These are phyloP conservation scores for Azolla pinnata DNA, from an alignment of 75 land plant genomes.

Conservation along the genomic window DNA sequence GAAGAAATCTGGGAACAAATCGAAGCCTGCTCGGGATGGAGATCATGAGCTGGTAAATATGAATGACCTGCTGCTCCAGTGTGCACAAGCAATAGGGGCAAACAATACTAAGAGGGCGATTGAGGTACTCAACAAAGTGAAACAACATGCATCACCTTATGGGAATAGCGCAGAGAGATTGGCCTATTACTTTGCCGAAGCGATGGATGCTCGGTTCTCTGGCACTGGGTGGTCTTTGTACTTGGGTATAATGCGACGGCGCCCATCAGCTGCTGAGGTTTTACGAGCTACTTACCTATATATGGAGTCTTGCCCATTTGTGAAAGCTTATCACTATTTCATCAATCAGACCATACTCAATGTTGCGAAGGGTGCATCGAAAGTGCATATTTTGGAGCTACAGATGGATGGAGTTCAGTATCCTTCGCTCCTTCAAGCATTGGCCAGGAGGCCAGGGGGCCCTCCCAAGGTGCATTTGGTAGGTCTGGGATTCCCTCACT, in stretches of 20 bases:
- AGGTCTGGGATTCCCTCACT: slow-evolving; percentile 63
- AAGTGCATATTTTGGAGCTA: slow-evolving; percentile 46
- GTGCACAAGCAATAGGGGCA: slow-evolving; percentile 5
- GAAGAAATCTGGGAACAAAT: not conserved
- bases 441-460: slow-evolving; percentile 46
- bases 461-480: slow-evolving; percentile 70
- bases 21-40: not conserved
- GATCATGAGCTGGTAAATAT: slow-evolving; percentile 2
- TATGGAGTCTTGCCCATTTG: slow-evolving; percentile 40
- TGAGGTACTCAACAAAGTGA: slow-evolving; percentile 4
- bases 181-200: slow-evolving; percentile 7
- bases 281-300: slow-evolving; percentile 59
- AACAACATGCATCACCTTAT: slow-evolving; percentile 1
- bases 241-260: slow-evolving; percentile 3
- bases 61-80: slow-evolving; percentile 3
- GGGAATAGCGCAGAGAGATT: slow-evolving; percentile 3
- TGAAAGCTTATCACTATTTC: slow-evolving; percentile 42
- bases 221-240: slow-evolving; percentile 4
- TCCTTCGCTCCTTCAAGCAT: slow-evolving; percentile 52
- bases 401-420: slow-evolving; percentile 67
- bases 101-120: not conserved
- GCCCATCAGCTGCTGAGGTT: slow-evolving; percentile 38
- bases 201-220: slow-evolving; percentile 10
- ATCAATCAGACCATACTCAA: slow-evolving; percentile 43
- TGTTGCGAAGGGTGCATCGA: slow-evolving; percentile 31